Evolutionary conservation across 1,139 yeast species (phyloP), one percentile per base, ranked within the genome.

Genomic region (Saccharomyces hybrid): DNA sequence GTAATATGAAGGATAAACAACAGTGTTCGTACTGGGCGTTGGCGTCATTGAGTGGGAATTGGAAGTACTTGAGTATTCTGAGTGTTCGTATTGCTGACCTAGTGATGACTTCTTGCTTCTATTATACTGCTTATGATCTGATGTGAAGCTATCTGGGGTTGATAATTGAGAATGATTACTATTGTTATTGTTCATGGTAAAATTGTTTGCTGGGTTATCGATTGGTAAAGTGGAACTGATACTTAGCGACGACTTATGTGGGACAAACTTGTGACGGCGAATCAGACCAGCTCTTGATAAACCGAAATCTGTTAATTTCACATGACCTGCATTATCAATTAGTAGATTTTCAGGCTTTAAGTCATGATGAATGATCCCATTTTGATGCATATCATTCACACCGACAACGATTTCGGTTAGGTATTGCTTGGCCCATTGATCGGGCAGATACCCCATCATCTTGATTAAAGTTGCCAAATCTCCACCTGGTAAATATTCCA

Each of bases 401-500:
- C 96, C 97, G 28, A 88, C 84, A 28, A 91, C 83, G 2, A 90
- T 90, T 67, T 95, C 99, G 0, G 96, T 93, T 56, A 89, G 80
- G 63, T 93, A 95, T 60, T 87, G 78, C 57, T 79, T 83, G 0
- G 95, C 85, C 99, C 99, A 93, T 55, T 84, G 86, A 54, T 88
- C 84, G 1, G 96, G 88, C 46, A 88, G 72, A 1, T 85, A 84
- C 0, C 95, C 96, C 68, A 91, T 75, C 69, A 83, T 83, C 62
- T 88, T 88, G 32, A 95, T 73, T 51, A 95, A 73, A 0, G 96
- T 86, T 0, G 97, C 95, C 66, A 95, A 82, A 69, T 95, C 99
- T 29, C 99, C 99, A 46, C 99, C 99, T 62, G 88, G 89, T 50
- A 93, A 74, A 67, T 90, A 95, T 68, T 95, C 99, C 98, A 95